Evolutionary conservation across 2,329 filamentous ascomycete genomes (phyloP).

Genomic region (Plenodomus lindquistii): DNA sequence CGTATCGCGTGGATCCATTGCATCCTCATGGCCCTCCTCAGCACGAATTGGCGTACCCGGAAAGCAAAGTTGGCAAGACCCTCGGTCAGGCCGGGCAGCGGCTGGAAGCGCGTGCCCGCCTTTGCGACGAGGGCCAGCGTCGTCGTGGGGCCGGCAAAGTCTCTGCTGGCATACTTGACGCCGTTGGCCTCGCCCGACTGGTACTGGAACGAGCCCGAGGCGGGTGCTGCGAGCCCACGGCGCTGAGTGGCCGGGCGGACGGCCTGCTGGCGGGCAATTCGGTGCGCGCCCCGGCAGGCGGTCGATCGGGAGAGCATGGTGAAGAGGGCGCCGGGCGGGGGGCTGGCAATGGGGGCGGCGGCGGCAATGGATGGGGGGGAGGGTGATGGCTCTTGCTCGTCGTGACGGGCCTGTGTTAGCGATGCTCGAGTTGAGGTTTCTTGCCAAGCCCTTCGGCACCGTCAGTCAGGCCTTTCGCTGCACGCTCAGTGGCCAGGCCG

Average conservation of each 20-base stretch:
- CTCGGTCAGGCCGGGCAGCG: conserved; percentile 84
- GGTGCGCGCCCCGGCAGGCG: conserved; percentile 66
- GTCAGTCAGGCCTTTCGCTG: conserved; percentile 13
- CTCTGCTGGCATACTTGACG: conserved; percentile 90
- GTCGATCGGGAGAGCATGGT: conserved; percentile 71
- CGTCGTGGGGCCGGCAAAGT: conserved; percentile 84
- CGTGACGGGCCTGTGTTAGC: conserved; percentile 14
- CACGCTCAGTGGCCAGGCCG: conserved; percentile 9
- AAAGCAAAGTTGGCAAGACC: conserved; percentile 95
- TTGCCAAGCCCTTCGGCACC: conserved; percentile 7
- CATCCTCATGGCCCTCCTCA: not conserved
- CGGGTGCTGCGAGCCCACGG: conserved; percentile 68
- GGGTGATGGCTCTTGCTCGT: conserved; percentile 13
- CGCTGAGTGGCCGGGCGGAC: conserved; percentile 56
- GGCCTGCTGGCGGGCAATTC: conserved; percentile 63
- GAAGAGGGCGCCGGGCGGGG: conserved; percentile 39
- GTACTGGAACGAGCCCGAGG: conserved; percentile 80
- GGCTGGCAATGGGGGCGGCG: conserved; percentile 53
- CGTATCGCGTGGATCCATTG: no score
- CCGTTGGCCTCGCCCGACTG: conserved; percentile 83
- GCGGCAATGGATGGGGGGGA: conserved; percentile 53
- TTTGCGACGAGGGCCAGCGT: conserved; percentile 91
- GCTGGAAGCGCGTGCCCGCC: conserved; percentile 91
- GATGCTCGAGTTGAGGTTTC: conserved; percentile 8
- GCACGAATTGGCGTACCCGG: conserved; percentile 66